Evolutionary conservation across 1,139 yeast species (phyloP).

Genomic region (Pichia inconspicua): DNA sequence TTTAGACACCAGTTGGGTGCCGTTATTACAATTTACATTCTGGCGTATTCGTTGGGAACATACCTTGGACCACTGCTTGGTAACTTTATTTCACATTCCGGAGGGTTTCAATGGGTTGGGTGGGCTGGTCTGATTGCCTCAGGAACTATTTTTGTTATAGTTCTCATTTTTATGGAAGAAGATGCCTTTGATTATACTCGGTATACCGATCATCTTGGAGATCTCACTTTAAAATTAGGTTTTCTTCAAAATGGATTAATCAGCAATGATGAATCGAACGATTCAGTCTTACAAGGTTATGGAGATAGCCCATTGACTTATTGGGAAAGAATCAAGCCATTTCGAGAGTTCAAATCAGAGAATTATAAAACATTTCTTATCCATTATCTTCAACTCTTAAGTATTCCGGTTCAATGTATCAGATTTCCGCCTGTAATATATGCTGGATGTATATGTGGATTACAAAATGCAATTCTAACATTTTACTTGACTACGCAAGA

Average conservation of each 20-base stretch:
- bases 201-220: constrained; percentile 34
- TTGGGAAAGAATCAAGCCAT: constrained; percentile 25
- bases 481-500: constrained; percentile 37
- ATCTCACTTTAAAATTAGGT: constrained; percentile 17
- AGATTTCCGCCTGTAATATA: constrained; percentile 33
- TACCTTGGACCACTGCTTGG: constrained; percentile 35
- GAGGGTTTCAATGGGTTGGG: constrained; percentile 34
- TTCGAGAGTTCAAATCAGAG: constrained; percentile 22
- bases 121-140: constrained; percentile 62
- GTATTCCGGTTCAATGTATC: constrained; percentile 29
- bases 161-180: constrained; percentile 61
- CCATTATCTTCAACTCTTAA: constrained; percentile 29
- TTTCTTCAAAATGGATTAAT: constrained; percentile 20
- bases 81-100: constrained; percentile 25
- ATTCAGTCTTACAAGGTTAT: constrained; percentile 20
- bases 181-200: constrained; percentile 61
- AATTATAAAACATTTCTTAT: constrained; percentile 23
- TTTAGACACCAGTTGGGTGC: constrained; percentile 36
- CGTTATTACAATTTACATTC: constrained; percentile 33
- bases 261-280: constrained; percentile 18
- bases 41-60: constrained; percentile 35
- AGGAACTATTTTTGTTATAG: constrained; percentile 46
- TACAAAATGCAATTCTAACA: constrained; percentile 34
- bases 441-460: constrained; percentile 35
- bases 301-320: constrained; percentile 25